Base-by-base conservation (phyloP, 2,329 filamentous ascomycete species). In the Epichloe aotearoae region DNA sequence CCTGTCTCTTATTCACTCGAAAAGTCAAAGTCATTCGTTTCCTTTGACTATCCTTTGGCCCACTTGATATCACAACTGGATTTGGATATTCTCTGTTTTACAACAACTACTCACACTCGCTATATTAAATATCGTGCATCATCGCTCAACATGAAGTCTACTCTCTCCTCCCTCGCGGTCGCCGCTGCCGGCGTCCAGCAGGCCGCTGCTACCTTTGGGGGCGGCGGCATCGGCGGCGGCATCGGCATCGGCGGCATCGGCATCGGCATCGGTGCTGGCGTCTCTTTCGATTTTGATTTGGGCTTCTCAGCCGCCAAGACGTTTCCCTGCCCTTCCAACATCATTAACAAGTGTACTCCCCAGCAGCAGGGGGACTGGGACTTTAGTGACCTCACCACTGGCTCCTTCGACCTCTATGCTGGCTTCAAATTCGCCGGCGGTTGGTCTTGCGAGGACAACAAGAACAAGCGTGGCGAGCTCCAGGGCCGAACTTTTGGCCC, bases 301-400 rank as follows among this genome's bases (percentile, higher is more conserved):
- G 52, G 51, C 20, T 59, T 57, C 55, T 52, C 55, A 11, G 50
- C 61, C 23, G 70, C 71, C 47, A 59, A 64, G 50, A 64, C 73
- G 53, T 94, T 82, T 74, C 73, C 47, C 46, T 84, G 75, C 66
- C 88, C 88, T 12, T 69, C 71, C 53, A 88, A 86, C 75, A 80
- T 77, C 62, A 72, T 88, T 72, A 93, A 93, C 73, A 69, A 83
- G 60, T 96, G 91, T 69, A 80, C 77, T 52, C 65, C 76, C n/a
- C 67, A 81, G 57, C 86, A 94, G 71, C 69, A 76, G 55, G 57
- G 61, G 20, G 89, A 88, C 47, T 93, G 86, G 66, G 71, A 84
- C 72, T 96, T 85, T 79, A 67, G 68, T 26, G 77, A 78, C 56
- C 75, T 95, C 23, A 59, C 65, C 55, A 57, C 69, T 37, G 88